Base-by-base conservation (phyloP, 2,329 filamentous ascomycete species). In the Macrophomina phaseolina region DNA sequence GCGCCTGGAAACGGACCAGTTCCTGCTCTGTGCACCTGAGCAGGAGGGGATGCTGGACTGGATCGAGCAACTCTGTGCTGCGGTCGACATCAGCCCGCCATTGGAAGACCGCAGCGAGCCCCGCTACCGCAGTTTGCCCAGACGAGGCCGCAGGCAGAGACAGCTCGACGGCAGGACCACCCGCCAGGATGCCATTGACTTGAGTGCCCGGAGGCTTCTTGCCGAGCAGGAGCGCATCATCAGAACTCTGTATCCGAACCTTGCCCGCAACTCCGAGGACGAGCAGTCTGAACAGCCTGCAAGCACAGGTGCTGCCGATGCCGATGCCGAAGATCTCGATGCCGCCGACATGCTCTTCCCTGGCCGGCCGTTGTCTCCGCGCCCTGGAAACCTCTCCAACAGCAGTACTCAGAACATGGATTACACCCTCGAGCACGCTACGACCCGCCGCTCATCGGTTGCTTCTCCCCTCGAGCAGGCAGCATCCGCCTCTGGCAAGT, bases 1-100 rank as follows among this genome's bases (percentile, higher is more conserved):
- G 67, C 85, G 91, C 34, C 85, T 88, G 38, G 91, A 93, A 77
- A 87, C 88, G 1, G 90, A 93, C 70, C 91, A 93, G 73, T 89
- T 93, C 67, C 79, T 93, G 23, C 79, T 93, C 7, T 89, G 89
- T 2, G 90, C 89, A 69, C 80, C 86, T 63, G 85, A 88, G 61
- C 81, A 91, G 64, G 85, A 87, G 66, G 86, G 84, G 0, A 90
- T 92, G 75, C 83, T 91, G 68, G 84, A 84, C 60, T 91, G 91
- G 89, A 79, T 92, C 2, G 88, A 92, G 73, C 82, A 83, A 2
- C 80, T 92, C 9, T 89, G 88, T 71, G 87, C 88, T 23, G 89
- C 87, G 64, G 90, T 92, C 67, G 87, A 90, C 71, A 83, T 91
- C 6, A 85, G 89, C 2, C 82, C 85, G 1, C 86, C 88, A 1